Base-by-base conservation (phyloP, 805 yeast species). In the Lipomyces chichibuensis region DNA sequence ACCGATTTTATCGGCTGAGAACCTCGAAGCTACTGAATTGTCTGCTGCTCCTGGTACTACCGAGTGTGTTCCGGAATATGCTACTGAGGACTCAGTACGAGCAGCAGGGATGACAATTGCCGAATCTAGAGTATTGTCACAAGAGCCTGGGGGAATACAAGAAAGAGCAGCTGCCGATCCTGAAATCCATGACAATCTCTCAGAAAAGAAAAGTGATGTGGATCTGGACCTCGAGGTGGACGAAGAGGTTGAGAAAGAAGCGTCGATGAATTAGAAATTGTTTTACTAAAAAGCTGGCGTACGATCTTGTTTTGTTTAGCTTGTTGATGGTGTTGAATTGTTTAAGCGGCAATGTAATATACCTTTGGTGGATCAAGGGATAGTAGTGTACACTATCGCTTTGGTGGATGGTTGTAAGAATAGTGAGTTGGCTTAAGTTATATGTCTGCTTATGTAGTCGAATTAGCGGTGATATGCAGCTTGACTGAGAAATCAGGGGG, bases 191-290 rank as follows among this genome's bases (percentile, higher is more conserved):
- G 49, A 43, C 49, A n/a, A 43, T 43, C 9, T 43, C 9, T 43
- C 49, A n/a, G 49, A 43, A 43, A 43, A 43, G 49, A 43, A 43
- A n/a, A 43, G 49, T 8, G 49, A 43, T 23, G 59, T 59, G 23
- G 65, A 59, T 37, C 35, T 63, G 55, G 65, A 63, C 33, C 35
- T 59, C 20, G 65, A 58, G 17, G 60, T 63, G 62, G 62, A 63
- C 54, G 65, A 61, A 11, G 65, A 63, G 33, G 59, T 63, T 51
- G 65, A 63, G 57, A 63, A 63, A 53, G 65, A 63, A 35, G 53
- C 62, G 60, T 62, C 65, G 57, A 27, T 55, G 60, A 57, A 60
- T 33, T 61, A 55, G 46, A 11, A 62, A 43, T 43, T 43, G 20
- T 17, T n/a, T 8, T 43, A 43, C 11, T 5, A 43, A 17, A 17